A percentile compares a stretch with the other conserved stretches of the same genome.
phyloP scores from a whole-genome alignment of 352 stramenopile genomes.

The Globisporangium nagaii region DNA sequence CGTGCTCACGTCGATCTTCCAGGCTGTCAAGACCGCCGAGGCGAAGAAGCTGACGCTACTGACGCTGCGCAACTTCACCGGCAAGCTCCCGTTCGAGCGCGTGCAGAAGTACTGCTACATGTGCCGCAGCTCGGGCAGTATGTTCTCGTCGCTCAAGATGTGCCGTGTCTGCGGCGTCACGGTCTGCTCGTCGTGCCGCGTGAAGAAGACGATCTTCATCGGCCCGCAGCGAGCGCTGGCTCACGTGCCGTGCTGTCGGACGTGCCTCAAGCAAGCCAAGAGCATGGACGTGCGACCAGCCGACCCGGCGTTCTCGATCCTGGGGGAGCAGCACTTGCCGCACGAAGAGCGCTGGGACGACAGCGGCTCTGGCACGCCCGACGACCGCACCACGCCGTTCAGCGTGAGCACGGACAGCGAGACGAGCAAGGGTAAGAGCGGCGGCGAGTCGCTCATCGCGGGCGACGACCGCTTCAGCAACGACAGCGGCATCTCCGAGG shows the following conservation, averaged over 20 bases:
- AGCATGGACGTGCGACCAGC: constrained; percentile 17
- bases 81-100: constrained; percentile 6
- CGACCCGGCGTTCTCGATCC: constrained; percentile 19
- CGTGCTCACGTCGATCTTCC: constrained; percentile 21
- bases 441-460: constrained; percentile 7
- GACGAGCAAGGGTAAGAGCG: background rate
- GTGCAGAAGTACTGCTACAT: constrained; percentile 13
- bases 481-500: constrained; percentile 6
- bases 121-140: constrained; percentile 13
- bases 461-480: constrained; percentile 10
- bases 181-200: constrained; percentile 36
- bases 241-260: background rate
- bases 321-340: constrained; percentile 2
- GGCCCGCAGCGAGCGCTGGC: constrained; percentile 7
- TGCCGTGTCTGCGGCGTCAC: constrained; percentile 39
- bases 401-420: background rate
- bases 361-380: background rate
- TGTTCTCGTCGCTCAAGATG: constrained; percentile 13
- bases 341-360: constrained; percentile 2
- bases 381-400: background rate
- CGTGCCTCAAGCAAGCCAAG: constrained; percentile 9
- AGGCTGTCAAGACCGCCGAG: constrained; percentile 28
- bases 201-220: constrained; percentile 46
- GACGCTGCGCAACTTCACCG: constrained; percentile 12
- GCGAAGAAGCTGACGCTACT: constrained; percentile 55